phyloP scores from a whole-genome alignment of 257 asterid species.

The Salvia splendens region DNA sequence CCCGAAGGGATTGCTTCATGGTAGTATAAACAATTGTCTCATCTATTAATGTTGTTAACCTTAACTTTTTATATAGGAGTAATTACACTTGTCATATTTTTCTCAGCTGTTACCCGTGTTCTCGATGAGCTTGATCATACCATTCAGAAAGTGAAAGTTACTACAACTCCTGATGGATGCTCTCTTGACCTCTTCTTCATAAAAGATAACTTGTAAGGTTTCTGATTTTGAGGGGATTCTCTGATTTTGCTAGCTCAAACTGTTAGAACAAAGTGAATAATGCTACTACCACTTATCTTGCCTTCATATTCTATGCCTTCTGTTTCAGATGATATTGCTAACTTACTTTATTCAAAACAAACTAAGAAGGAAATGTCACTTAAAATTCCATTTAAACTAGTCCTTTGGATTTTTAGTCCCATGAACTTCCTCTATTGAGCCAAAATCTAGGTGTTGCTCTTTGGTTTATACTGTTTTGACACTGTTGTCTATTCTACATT shows the following conservation, averaged over 20 bases:
- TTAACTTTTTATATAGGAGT: slow-evolving; percentile 18
- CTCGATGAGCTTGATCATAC: slow-evolving; percentile 69
- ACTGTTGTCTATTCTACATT: not conserved
- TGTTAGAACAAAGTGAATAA: not conserved
- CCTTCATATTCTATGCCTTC: not conserved
- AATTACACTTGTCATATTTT: slow-evolving; percentile 14
- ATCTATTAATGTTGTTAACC: slow-evolving; percentile 1
- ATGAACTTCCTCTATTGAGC: slow-evolving; percentile 16
- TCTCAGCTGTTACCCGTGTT: slow-evolving; percentile 67
- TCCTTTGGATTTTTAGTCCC: slow-evolving; percentile 19
- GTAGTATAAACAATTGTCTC: slow-evolving; percentile 50
- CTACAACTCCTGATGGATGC: slow-evolving; percentile 75
- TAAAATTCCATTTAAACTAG: not conserved
- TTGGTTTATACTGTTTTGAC: not conserved
- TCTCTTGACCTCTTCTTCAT: slow-evolving; percentile 78
- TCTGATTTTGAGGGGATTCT: slow-evolving; percentile 1
- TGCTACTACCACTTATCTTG: not conserved
- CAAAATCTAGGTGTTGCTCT: not conserved
- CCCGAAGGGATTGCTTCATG: slow-evolving; percentile 72
- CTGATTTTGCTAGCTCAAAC: too few species aligned
- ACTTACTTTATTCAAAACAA: not conserved
- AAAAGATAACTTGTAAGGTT: slow-evolving; percentile 67
- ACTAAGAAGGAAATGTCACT: not conserved
- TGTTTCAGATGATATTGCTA: not conserved
- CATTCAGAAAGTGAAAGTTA: slow-evolving; percentile 79